Percentiles rank a stretch among this genome's conserved stretches.
phyloP scores from a whole-genome alignment of 2,329 filamentous ascomycete genomes.

The Calonectria hawksworthii region DNA sequence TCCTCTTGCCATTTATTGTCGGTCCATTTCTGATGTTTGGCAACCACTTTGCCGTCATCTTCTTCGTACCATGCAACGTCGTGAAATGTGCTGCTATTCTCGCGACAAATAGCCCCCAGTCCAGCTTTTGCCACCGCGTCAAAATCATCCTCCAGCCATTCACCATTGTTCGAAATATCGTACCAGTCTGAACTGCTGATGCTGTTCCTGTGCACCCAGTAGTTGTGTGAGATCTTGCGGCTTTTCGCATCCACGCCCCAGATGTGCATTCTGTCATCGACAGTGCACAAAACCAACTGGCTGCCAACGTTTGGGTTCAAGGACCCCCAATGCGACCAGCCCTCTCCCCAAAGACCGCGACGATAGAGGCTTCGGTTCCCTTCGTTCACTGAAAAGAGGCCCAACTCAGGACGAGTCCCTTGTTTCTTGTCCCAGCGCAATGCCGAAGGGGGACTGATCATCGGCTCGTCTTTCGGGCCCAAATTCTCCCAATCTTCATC shows the following conservation, averaged over 20 bases:
- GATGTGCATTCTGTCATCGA: neutral
- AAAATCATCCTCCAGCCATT: neutral
- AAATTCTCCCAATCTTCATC: neutral
- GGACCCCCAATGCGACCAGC: neutral
- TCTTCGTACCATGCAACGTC: neutral
- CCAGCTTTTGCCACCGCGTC: neutral
- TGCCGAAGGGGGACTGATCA: neutral
- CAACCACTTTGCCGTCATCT: neutral
- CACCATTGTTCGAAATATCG: neutral
- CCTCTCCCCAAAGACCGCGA: neutral
- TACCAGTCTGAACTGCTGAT: neutral
- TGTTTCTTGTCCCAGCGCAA: neutral
- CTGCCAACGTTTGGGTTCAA: neutral
- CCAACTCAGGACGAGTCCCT: neutral
- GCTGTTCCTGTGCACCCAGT: neutral
- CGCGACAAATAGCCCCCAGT: neutral
- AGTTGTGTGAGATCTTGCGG: neutral
- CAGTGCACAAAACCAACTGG: neutral
- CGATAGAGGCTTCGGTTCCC: neutral
- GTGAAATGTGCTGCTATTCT: neutral
- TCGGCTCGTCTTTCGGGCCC: neutral
- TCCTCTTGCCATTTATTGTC: neutral
- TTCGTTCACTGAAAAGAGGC: neutral
- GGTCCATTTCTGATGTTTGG: neutral
- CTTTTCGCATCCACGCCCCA: neutral